Evolutionary conservation across 257 asterid genomes (phyloP).

Genomic region (Ligustrum vulgare): DNA sequence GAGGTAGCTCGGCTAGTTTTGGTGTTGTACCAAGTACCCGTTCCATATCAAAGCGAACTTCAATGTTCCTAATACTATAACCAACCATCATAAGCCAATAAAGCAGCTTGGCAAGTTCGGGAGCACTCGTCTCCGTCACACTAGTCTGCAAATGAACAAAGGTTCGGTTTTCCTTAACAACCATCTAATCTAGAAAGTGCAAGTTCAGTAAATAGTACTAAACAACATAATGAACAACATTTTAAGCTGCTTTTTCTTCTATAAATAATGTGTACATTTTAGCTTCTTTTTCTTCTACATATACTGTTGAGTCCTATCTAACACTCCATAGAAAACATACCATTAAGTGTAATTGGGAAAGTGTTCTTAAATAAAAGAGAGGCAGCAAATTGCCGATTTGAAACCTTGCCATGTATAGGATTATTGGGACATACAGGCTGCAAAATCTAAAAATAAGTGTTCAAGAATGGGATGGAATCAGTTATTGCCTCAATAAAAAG

Average conservation of each 20-base stretch:
- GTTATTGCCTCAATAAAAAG: background rate
- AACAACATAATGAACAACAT: background rate
- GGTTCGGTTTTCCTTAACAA: background rate
- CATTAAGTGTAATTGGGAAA: background rate
- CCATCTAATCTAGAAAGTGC: background rate
- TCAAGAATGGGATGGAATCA: slow-evolving; percentile 3
- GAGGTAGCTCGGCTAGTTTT: slow-evolving; percentile 90
- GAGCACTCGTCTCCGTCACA: slow-evolving; percentile 83
- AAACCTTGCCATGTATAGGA: background rate
- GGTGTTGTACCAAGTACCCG: slow-evolving; percentile 81
- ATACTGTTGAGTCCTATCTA: background rate
- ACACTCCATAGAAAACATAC: background rate
- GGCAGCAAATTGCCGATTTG: background rate
- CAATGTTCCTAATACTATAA: slow-evolving; percentile 87
- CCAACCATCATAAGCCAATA: slow-evolving; percentile 99
- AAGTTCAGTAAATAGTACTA: background rate
- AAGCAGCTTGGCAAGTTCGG: slow-evolving; percentile 89
- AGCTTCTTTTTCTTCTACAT: background rate
- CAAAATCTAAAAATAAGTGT: background rate
- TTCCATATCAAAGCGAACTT: slow-evolving; percentile 97
- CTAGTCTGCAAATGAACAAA: slow-evolving; percentile 57
- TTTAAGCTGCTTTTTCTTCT: background rate
- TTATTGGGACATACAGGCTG: background rate
- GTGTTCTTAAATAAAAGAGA: background rate
- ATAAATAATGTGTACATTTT: background rate